Conservation (phyloP, 352 stramenopile species). For the Phytopythium mirpurense region DNA sequence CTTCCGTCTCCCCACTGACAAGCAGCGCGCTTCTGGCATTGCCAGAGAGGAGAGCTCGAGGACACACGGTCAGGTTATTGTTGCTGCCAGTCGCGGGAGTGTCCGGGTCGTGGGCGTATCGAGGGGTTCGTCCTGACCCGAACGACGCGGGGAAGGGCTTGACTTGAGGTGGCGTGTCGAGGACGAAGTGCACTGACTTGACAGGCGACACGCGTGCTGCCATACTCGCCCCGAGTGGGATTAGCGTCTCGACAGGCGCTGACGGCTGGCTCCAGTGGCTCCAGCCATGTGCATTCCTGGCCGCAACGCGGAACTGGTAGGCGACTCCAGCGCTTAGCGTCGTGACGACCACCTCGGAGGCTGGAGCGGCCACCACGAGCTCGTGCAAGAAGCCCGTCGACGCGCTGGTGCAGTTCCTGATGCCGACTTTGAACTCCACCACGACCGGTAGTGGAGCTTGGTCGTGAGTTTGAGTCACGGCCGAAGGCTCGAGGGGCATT, state of each 20-base stretch:
- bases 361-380: conserved; percentile 20
- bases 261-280: conserved; percentile 70
- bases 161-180: conserved; percentile 36
- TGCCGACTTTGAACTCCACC: conserved; percentile 48
- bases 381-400: conserved; percentile 55
- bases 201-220: background rate
- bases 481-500: conserved; percentile 8
- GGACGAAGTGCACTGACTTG: conserved; percentile 24
- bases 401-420: conserved; percentile 57
- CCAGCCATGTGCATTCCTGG: conserved; percentile 58
- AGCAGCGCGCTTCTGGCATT: background rate
- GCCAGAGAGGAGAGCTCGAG: conserved; percentile 20
- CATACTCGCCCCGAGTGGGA: conserved; percentile 1
- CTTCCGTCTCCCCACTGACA: conserved; percentile 8
- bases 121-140: conserved; percentile 55
- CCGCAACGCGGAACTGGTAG: conserved; percentile 85
- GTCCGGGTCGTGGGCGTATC: conserved; percentile 33
- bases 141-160: conserved; percentile 48
- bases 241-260: conserved; percentile 39
- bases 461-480: background rate
- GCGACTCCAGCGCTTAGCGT: conserved; percentile 68
- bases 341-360: conserved; percentile 27
- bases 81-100: background rate
- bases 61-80: conserved; percentile 35
- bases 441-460: conserved; percentile 15